Base-by-base conservation (phyloP, 179 eudicot species). In the Sideroxylon spinosum region DNA sequence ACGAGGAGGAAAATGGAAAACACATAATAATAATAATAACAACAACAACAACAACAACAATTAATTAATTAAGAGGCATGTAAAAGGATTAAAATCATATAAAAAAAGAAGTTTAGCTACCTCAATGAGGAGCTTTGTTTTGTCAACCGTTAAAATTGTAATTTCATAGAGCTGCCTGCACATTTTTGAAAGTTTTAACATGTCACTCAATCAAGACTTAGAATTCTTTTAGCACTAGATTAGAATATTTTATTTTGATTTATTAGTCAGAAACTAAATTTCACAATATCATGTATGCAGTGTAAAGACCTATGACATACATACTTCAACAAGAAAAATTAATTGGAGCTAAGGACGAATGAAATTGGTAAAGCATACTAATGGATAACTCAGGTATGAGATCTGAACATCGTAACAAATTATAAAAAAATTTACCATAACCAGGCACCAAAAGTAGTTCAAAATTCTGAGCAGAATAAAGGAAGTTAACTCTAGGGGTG, bases 81-180 rank as follows among this genome's bases (percentile, higher is more conserved):
- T 52, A 63, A 72, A 72, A 50, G 63, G 73, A 60, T 37, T 37
- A 37, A 22, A 26, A 26, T 9, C 66, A 6, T 23, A 0, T 14
- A 75, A 44, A 52, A 76, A 14, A 3, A 13, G 28, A 79, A 52
- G 20, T 29, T 28, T 26, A 64, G 22, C 61, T 82, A 94, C 98
- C 98, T 86, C 88, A 65, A 87, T 87, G 50, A 94, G 92, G 74
- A 94, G 91, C 80, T 91, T 93, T 37, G 95, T 92, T 85, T 89
- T 93, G 86, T 93, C 98, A 82, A 81, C 77, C 14, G 95, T 88
- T 32, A 97, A 94, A 73, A 93, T 88, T 29, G 96, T 92, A 71
- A 94, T 89, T 84, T 94, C 97, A 78, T 88, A 91, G 85, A 84
- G 74, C 66, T 85, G 85, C 90, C 98, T 94, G 83, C 82, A 83